Evolutionary conservation across 2,329 filamentous ascomycete genomes (phyloP).

Genomic region (Fusarium sp.): DNA sequence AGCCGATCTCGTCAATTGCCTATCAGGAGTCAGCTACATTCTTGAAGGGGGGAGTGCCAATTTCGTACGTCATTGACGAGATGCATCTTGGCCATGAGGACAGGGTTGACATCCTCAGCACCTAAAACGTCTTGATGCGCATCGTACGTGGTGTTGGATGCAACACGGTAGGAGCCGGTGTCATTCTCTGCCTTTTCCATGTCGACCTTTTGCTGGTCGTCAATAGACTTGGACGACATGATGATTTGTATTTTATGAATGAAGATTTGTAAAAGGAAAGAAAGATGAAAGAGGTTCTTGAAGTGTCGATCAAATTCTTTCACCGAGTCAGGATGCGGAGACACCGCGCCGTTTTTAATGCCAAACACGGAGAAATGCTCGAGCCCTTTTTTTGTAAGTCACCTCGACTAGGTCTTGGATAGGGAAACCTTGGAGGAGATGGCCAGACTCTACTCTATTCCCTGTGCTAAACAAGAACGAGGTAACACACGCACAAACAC

Average conservation of each 20-base stretch:
- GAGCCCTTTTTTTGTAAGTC: neutral
- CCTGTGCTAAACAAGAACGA: neutral
- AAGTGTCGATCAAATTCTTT: neutral
- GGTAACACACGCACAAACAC: neutral
- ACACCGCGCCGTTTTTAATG: neutral
- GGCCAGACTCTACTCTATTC: neutral
- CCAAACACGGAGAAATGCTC: constrained; percentile 2
- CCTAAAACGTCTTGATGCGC: neutral
- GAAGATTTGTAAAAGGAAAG: neutral
- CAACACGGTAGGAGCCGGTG: constrained; percentile 5
- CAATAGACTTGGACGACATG: neutral
- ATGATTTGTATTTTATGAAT: neutral
- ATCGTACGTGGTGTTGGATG: neutral
- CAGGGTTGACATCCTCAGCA: neutral
- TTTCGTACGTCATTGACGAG: constrained; percentile 24
- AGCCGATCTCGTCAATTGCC: constrained; percentile 63
- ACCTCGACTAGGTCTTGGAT: neutral
- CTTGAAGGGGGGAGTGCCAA: neutral
- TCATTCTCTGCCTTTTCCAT: constrained; percentile 5
- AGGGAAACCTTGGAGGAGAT: neutral
- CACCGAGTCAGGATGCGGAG: neutral
- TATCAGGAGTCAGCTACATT: constrained; percentile 6
- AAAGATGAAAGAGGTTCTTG: neutral
- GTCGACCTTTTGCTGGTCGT: neutral
- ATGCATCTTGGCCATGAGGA: constrained; percentile 21